Conservation (phyloP, 768 basidiomycete species). For the Boletellus ananas region DNA sequence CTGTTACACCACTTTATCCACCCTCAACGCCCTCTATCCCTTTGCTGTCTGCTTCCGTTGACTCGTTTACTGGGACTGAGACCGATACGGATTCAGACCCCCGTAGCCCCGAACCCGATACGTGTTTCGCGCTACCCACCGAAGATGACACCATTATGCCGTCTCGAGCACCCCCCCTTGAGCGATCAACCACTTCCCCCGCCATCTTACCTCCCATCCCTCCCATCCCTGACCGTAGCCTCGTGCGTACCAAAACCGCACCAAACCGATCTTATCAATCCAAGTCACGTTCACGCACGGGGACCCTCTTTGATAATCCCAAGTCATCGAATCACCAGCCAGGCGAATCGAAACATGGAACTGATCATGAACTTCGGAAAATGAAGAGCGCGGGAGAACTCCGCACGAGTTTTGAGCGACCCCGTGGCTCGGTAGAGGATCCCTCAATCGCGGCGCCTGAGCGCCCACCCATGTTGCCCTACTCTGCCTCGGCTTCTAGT, state of each 20-base stretch:
- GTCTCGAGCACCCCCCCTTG: constrained; percentile 51
- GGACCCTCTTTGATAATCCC: constrained; percentile 23
- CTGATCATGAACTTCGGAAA: constrained; percentile 64
- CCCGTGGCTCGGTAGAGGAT: constrained; percentile 22
- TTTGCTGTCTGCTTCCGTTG: constrained; percentile 44
- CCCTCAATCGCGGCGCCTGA: constrained; percentile 33
- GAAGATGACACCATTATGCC: constrained; percentile 75
- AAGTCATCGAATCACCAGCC: constrained; percentile 17
- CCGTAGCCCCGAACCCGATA: constrained; percentile 37
- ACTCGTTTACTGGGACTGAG: constrained; percentile 46
- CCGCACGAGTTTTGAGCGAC: constrained; percentile 37
- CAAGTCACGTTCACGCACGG: constrained; percentile 38
- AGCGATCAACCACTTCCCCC: constrained; percentile 51
- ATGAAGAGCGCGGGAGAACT: constrained; percentile 89
- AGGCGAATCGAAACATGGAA: constrained; percentile 41
- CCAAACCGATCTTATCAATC: constrained; percentile 55
- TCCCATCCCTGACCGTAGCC: constrained; percentile 36
- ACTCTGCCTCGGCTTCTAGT: constrained; percentile 63
- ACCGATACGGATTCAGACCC: constrained; percentile 53
- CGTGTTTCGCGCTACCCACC: constrained; percentile 26
- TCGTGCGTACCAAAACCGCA: constrained; percentile 70
- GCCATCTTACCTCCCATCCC: constrained; percentile 27
- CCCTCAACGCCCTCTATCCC: constrained; percentile 62
- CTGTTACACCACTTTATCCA: constrained; percentile 59
- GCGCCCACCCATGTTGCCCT: constrained; percentile 45